Evolutionary conservation across 164 flowering plant species (phyloP), one percentile per base, ranked within the genome.

Genomic region (Macadamia integrifolia): DNA sequence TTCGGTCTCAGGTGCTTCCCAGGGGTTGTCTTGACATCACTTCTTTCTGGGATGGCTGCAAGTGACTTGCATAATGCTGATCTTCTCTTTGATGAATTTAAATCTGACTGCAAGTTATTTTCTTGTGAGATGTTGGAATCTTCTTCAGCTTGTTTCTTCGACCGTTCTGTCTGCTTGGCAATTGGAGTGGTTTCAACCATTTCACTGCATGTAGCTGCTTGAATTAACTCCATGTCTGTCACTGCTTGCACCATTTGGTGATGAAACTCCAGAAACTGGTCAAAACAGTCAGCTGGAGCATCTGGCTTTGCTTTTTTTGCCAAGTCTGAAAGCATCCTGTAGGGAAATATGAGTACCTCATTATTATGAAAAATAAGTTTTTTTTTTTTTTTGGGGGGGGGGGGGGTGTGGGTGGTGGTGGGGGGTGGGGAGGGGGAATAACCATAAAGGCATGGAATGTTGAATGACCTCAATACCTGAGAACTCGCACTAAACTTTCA

Each of bases 301-400:
- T 88, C 92, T 28, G 82, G 68, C 70, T 71, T 88, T 1, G 98
- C 97, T 31, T 85, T 70, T 77, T 76, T 88, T 74, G 81, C 82
- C 85, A 94, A 65, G 62, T 83, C 92, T 7, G 97, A 84, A 68
- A 94, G 82, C 78, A 73, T 82, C 90, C 98, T 94, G 76, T 72
- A 78, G 64, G 50, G 5, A 17, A 6, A 31, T 46, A 46, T 29
- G 60, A 12, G 2, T 12, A 46, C 35, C 62, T 59, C n/a, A 46
- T 3, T 1, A 46, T 1, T 46, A 8, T 46, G 13, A 46, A 11
- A 46, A 46, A 46, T 9, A 46, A 46, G 48, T 43, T 43, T 5
- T 43, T 43, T 5, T 6, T 43, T 5, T 43, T 9, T 5, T 43
- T 43, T 6, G 23, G 23, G 23, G 23, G 23, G 0, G 23, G 23